Conservation (phyloP, 768 basidiomycete species). For the Naganishia antarctica region DNA sequence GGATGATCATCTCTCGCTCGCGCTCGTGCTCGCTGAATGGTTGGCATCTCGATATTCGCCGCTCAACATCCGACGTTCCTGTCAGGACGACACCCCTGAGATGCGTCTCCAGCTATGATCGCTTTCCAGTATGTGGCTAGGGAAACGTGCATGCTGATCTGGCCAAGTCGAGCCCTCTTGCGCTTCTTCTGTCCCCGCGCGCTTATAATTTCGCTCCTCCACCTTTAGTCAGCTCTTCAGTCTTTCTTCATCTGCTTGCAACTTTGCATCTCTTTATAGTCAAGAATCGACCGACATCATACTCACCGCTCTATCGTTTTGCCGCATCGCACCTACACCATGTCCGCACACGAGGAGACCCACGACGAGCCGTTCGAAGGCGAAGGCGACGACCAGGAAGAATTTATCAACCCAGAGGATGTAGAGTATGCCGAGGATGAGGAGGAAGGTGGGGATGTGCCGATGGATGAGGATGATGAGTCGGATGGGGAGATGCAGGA, state of each 20-base stretch:
- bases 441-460: constrained; percentile 33
- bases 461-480: constrained; percentile 47
- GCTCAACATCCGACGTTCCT: too few relatives aligned
- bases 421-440: constrained; percentile 25
- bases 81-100: too few relatives aligned
- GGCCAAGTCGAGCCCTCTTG: too few relatives aligned
- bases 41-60: too few relatives aligned
- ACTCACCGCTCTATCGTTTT: background rate
- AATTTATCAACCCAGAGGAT: constrained; percentile 26
- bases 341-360: constrained; percentile 20
- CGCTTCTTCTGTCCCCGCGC: background rate
- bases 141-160: too few relatives aligned
- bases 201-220: constrained; percentile 1
- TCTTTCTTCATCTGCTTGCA: background rate
- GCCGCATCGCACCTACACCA: background rate
- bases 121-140: too few relatives aligned
- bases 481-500: constrained; percentile 57
- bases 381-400: constrained; percentile 18
- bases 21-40: too few relatives aligned
- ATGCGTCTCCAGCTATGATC: too few relatives aligned
- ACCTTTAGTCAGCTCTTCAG: background rate
- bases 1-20: too few relatives aligned
- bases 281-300: too few relatives aligned
- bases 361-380: constrained; percentile 4
- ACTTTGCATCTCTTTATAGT: background rate